Base-by-base conservation (phyloP, 257 asterid species). In the Solanum okadae region DNA sequence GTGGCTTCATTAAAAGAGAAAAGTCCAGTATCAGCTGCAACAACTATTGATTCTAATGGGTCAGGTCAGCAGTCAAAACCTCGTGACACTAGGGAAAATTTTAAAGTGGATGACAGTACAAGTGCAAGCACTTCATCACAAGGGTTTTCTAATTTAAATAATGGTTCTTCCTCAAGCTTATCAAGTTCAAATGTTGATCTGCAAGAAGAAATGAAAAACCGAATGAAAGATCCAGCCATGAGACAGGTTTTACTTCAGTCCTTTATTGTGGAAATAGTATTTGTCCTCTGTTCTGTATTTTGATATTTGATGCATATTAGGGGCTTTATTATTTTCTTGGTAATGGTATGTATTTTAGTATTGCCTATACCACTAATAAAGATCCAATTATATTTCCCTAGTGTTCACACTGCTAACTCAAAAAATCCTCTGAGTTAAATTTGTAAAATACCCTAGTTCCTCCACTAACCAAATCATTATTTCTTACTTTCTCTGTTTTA, bases 191-290 rank as follows among this genome's bases (percentile, higher is more conserved):
- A 88, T 91, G 92, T 85, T 89, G 98, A 94, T 93, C 91, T 96
- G 81, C 99, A 96, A 91, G 99, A 96, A 87, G 98, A 96, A 89
- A 94, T 97, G 99, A 93, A 94, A 91, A 95, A 94, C 86, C 98
- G 95, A 92, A 93, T 97, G 98, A 94, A 95, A 88, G 98, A 97
- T 96, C 99, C 99, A 61, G 98, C 97, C 68, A 94, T 95, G 99
- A 94, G 93, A 83, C 95, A 97, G 99, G 99, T 97, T 90, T 46
- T 87, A 67, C 42, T 76, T 81, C 7, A 5, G n/a, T 59, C 88
- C 83, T 12, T 38, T 38, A 4, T 65, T 85, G 71, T 3, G 85
- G 72, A 25, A 40, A 37, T 59, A 67, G 46, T 35, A 87, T 31
- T 23, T 86, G 14, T 38, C 71, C 11, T 52, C 49, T 42, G 29